phyloP scores from a whole-genome alignment of 345 rosid genomes.

The Arabis alpina region DNA sequence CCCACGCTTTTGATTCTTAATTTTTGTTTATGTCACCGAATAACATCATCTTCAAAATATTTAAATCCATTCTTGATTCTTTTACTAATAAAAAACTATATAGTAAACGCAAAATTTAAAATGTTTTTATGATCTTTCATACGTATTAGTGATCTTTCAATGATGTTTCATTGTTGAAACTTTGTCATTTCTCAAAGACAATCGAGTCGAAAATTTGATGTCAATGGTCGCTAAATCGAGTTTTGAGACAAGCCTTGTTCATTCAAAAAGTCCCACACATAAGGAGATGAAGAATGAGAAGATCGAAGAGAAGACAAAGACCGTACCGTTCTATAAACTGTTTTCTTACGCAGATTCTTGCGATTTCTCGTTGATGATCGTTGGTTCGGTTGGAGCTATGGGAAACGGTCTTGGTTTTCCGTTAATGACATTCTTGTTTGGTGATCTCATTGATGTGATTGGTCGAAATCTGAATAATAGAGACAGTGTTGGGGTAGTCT shows the following conservation, averaged over 20 bases:
- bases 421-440: constrained; percentile 72
- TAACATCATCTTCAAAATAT: too few species aligned
- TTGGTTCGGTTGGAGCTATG: constrained; percentile 65
- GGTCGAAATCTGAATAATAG: constrained; percentile 55
- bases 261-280: neutral
- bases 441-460: constrained; percentile 57
- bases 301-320: constrained; percentile 45
- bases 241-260: neutral
- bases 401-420: constrained; percentile 71
- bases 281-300: constrained; percentile 38
- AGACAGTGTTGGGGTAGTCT: constrained; percentile 46
- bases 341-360: constrained; percentile 65
- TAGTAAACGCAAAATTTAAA: neutral
- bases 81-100: neutral
- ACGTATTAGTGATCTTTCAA: constrained; percentile 36
- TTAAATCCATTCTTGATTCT: neutral
- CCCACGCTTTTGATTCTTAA: neutral
- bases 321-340: constrained; percentile 71
- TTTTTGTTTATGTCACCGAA: neutral
- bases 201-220: neutral
- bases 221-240: constrained; percentile 3
- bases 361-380: constrained; percentile 61
- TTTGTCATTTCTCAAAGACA: constrained; percentile 53
- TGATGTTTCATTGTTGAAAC: constrained; percentile 55
- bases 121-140: constrained; percentile 47